Conservation (phyloP, 495 filamentous ascomycete species). For the Talaromyces borbonicus region DNA sequence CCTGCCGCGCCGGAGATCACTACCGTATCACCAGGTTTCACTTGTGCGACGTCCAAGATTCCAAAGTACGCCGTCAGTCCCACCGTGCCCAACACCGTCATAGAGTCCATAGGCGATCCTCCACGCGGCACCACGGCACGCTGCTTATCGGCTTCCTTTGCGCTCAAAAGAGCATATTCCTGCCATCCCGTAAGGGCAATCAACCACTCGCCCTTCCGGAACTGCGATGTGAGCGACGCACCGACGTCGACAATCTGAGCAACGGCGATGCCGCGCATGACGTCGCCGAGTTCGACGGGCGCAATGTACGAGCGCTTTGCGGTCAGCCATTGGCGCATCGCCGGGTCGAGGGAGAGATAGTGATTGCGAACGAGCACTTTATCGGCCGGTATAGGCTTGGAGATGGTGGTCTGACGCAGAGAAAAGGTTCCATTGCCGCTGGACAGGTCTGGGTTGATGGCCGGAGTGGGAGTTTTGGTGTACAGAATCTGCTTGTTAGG, state of each 20-base stretch:
- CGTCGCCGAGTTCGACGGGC: constrained; percentile 53
- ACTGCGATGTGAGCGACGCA: constrained; percentile 23
- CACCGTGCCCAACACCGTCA: constrained; percentile 49
- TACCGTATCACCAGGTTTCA: constrained; percentile 50
- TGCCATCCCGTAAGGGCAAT: constrained; percentile 47
- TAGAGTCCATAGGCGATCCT: constrained; percentile 44
- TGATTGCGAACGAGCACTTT: constrained; percentile 55
- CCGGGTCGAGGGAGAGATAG: constrained; percentile 70
- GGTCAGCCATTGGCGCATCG: constrained; percentile 71
- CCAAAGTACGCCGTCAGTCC: constrained; percentile 63
- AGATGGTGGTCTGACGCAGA: constrained; percentile 37
- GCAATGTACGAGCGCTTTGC: constrained; percentile 56
- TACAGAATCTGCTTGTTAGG: constrained; percentile 36
- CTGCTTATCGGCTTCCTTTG: constrained; percentile 26
- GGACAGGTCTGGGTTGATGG: constrained; percentile 31
- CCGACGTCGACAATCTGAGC: constrained; percentile 42
- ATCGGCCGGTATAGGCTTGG: constrained; percentile 40
- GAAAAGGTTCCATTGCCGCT: constrained; percentile 40
- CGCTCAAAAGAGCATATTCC: constrained; percentile 45
- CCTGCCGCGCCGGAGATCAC: constrained; percentile 63
- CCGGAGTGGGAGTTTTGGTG: constrained; percentile 25
- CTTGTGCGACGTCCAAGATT: constrained; percentile 46
- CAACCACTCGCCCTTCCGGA: constrained; percentile 43
- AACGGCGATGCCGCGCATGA: constrained; percentile 58
- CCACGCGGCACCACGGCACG: constrained; percentile 35